Evolutionary conservation across 1,284 basidiomycete species (phyloP).

Genomic region (Sphaerobolus stellatus): DNA sequence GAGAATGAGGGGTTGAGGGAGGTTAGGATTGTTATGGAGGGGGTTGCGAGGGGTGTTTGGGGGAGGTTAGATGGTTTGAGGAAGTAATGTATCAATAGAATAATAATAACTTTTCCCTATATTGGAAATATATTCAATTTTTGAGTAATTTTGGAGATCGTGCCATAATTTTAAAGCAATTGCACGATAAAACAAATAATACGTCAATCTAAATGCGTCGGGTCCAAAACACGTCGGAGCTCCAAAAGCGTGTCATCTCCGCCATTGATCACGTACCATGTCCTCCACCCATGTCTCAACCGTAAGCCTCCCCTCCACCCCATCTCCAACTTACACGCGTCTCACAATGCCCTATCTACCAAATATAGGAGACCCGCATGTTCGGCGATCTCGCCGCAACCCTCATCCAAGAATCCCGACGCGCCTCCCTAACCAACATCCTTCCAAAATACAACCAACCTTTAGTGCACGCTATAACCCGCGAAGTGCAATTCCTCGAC

Average conservation of each 20-base stretch:
- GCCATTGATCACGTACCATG: constrained; percentile 4
- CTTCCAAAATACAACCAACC: constrained; percentile 92
- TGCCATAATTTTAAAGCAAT: too few relatives aligned
- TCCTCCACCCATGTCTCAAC: constrained; percentile 13
- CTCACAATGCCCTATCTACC: too few relatives aligned
- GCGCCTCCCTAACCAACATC: constrained; percentile 79
- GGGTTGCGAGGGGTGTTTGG: constrained; percentile 46
- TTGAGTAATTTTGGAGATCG: too few relatives aligned
- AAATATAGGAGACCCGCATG: constrained; percentile 28
- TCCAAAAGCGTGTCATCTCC: constrained; percentile 9
- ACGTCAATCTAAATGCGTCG: neutral
- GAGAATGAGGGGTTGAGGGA: constrained; percentile 42
- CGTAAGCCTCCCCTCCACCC: neutral
- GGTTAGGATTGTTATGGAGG: constrained; percentile 36
- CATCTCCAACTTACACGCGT: neutral
- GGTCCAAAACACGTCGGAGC: neutral
- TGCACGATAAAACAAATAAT: neutral
- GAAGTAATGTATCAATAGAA: too few relatives aligned
- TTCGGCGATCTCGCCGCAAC: constrained; percentile 82
- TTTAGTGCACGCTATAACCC: constrained; percentile 80
- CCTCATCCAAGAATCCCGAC: constrained; percentile 82
- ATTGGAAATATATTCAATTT: too few relatives aligned
- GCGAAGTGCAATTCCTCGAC: constrained; percentile 76
- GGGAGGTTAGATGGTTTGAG: constrained; percentile 9
- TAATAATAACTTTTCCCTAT: too few relatives aligned